Percentiles rank a stretch among this genome's conserved stretches.
These are phyloP conservation scores for Sphaerulina musiva DNA, from an alignment of 2,329 filamentous ascomycete genomes.

Conservation along the genomic window DNA sequence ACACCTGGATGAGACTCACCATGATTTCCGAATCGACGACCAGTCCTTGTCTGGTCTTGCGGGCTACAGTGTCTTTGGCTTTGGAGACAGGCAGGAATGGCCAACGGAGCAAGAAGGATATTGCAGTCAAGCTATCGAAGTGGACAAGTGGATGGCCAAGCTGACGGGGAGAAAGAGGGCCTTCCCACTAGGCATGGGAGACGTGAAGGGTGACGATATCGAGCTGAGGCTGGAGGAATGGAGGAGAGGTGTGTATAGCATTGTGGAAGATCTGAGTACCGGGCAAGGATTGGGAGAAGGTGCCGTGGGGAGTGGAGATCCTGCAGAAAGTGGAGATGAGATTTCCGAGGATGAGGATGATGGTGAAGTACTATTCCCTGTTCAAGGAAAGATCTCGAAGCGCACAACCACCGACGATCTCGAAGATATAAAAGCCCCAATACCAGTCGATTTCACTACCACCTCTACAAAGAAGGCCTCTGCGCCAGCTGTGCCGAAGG, in stretches of 20 bases:
- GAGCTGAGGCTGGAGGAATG: conserved; percentile 66
- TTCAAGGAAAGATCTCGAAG: conserved; percentile 35
- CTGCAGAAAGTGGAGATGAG: conserved; percentile 78
- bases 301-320: conserved; percentile 72
- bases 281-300: conserved; percentile 56
- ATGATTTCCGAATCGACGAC: conserved; percentile 95
- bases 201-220: conserved; percentile 63
- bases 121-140: conserved; percentile 82
- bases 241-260: conserved; percentile 65
- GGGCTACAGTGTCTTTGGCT: conserved; percentile 89
- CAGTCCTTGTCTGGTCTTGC: conserved; percentile 68
- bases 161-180: conserved; percentile 79
- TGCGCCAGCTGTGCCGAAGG: conserved; percentile 55
- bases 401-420: conserved; percentile 59
- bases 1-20: conserved; percentile 83
- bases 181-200: conserved; percentile 81
- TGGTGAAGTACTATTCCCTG: conserved; percentile 32
- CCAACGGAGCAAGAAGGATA: conserved; percentile 84
- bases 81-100: conserved; percentile 89
- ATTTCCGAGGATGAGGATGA: conserved; percentile 50
- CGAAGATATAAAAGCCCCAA: conserved; percentile 63
- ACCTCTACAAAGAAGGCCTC: conserved; percentile 49
- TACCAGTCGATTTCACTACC: conserved; percentile 83
- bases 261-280: conserved; percentile 54
- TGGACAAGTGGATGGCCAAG: conserved; percentile 97